These are phyloP conservation scores for Barbarea vulgaris DNA, from an alignment of 345 rosid genomes.

Conservation along the genomic window DNA sequence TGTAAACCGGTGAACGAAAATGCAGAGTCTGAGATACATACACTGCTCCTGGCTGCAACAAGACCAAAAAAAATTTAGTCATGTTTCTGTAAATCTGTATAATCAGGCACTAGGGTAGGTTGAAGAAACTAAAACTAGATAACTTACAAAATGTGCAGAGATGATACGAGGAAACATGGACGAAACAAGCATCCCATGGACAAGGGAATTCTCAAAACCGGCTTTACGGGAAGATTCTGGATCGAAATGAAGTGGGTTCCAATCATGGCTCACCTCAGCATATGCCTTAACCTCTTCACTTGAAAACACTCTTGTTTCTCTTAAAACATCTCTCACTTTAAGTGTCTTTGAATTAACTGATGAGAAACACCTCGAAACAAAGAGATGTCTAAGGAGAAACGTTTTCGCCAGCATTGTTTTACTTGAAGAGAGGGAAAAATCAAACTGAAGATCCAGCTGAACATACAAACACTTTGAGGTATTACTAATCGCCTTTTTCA, in stretches of 20 bases:
- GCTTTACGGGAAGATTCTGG: constrained; percentile 55
- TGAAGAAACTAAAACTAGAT: background rate
- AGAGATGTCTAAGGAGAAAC: constrained; percentile 26
- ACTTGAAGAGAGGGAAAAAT: background rate
- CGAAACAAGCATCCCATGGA: constrained; percentile 93
- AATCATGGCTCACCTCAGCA: constrained; percentile 75
- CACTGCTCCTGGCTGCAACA: constrained; percentile 77
- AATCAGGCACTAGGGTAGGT: background rate
- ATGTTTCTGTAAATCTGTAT: background rate
- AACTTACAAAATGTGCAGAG: constrained; percentile 74
- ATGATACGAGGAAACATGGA: constrained; percentile 79
- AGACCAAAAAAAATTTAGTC: constrained; percentile 32
- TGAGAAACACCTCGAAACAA: constrained; percentile 52
- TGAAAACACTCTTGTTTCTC: constrained; percentile 58
- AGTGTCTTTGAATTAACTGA: constrained; percentile 44
- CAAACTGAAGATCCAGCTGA: background rate
- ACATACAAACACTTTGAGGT: background rate
- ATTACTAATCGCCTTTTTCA: background rate
- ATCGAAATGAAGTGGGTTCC: constrained; percentile 81
- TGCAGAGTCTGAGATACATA: constrained; percentile 81
- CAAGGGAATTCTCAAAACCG: constrained; percentile 69
- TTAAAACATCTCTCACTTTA: constrained; percentile 63
- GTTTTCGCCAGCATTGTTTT: constrained; percentile 39
- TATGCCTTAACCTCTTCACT: constrained; percentile 64
- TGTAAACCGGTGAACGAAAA: constrained; percentile 72